Conservation (phyloP, 2,329 filamentous ascomycete genomes). For the Venturiaceae sp. region DNA sequence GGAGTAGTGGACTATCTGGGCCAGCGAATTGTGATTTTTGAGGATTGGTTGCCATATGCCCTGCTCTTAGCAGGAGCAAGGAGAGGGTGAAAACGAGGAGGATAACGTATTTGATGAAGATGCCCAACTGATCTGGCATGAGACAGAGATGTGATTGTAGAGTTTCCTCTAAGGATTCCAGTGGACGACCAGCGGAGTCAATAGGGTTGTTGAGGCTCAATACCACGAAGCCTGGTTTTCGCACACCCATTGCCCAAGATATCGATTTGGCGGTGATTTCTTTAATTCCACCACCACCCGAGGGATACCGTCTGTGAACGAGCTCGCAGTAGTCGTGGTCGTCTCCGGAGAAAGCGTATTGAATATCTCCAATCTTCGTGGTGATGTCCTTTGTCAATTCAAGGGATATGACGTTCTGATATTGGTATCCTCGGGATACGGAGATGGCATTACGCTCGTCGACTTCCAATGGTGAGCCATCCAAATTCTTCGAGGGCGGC, state of each 20-base stretch:
- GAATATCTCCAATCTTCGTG: conserved; percentile 68
- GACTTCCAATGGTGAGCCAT: conserved; percentile 46
- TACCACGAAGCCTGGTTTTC: conserved; percentile 77
- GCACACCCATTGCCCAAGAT: conserved; percentile 93
- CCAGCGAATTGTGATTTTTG: conserved; percentile 8
- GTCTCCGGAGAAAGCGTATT: conserved; percentile 86
- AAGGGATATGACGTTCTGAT: conserved; percentile 83
- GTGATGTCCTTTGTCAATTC: conserved; percentile 68
- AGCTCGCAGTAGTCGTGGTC: conserved; percentile 98
- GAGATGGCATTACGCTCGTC: conserved; percentile 72
- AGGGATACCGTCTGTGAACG: conserved; percentile 57
- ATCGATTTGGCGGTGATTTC: conserved; percentile 96
- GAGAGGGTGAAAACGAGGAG: conserved; percentile 47
- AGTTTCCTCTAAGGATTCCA: conserved; percentile 37
- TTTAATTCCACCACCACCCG: conserved; percentile 44
- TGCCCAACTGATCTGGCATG: conserved; percentile 75
- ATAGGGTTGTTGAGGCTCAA: conserved; percentile 90
- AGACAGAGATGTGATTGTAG: conserved; percentile 86
- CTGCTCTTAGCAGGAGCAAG: conserved; percentile 35
- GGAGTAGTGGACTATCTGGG: conserved; percentile 18
- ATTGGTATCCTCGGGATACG: conserved; percentile 78
- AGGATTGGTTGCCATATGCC: conserved; percentile 10
- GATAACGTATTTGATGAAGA: conserved; percentile 68
- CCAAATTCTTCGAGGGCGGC: conserved; percentile 56
- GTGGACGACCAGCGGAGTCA: conserved; percentile 37